Percentiles rank a stretch among this genome's conserved stretches.
These are phyloP conservation scores for Blastomyces silverae DNA, from an alignment of 2,329 filamentous ascomycete species.

Conservation along the genomic window DNA sequence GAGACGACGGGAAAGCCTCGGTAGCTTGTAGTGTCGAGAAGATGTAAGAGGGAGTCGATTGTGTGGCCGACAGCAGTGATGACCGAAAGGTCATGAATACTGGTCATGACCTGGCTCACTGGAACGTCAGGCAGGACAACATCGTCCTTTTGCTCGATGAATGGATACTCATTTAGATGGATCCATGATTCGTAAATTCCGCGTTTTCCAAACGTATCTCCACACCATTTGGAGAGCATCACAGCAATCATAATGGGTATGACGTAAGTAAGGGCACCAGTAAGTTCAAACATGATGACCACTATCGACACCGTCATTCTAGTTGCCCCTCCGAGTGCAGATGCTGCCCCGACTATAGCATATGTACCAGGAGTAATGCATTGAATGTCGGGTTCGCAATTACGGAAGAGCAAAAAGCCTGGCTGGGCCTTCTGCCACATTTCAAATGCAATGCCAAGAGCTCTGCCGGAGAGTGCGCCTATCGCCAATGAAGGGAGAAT, in stretches of 20 bases:
- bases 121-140: conserved; percentile 71
- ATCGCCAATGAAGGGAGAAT: conserved; percentile 95
- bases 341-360: conserved; percentile 90
- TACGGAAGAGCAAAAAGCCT: conserved; percentile 65
- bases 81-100: conserved; percentile 80
- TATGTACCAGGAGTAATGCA: conserved; percentile 95
- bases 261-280: conserved; percentile 89
- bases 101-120: conserved; percentile 84
- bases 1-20: conserved; percentile 89
- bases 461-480: conserved; percentile 81
- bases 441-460: conserved; percentile 81
- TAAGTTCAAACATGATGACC: conserved; percentile 99
- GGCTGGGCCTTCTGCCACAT: conserved; percentile 78
- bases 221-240: conserved; percentile 97
- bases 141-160: conserved; percentile 85
- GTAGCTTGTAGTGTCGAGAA: conserved; percentile 68
- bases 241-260: conserved; percentile 98
- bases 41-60: conserved; percentile 62
- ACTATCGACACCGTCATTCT: conserved; percentile 97
- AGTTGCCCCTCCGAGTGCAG: conserved; percentile 87
- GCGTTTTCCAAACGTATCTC: conserved; percentile 83
- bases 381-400: conserved; percentile 75
- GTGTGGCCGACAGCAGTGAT: conserved; percentile 85
- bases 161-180: conserved; percentile 89
- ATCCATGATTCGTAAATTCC: conserved; percentile 99